Base-by-base conservation (phyloP, 345 rosid species). In the Euphorbia pulcherrima region DNA sequence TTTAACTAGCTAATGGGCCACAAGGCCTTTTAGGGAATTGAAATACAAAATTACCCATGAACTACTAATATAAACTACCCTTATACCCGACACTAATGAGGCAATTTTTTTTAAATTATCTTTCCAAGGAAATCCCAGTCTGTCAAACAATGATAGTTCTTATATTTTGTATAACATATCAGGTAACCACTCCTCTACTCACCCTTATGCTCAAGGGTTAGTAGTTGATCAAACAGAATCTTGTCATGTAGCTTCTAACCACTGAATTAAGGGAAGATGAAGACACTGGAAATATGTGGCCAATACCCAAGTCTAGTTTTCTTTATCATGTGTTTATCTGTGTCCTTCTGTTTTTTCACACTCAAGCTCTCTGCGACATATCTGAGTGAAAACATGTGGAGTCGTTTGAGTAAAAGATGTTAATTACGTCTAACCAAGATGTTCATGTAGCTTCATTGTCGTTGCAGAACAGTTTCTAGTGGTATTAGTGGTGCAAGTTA, bases 401-500 rank as follows among this genome's bases (percentile, higher is more conserved):
- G 6, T 13, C 24, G 56, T 30, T 16, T n/a, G 24, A 20, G 40
- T 29, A 14, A 51, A 56, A 44, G 33, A 46, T 58, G 29, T 51
- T 59, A 26, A 21, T 28, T 52, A 29, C 20, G 33, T 11, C 11
- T 46, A 23, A 33, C 56, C 61, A 21, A 68, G 71, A 73, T 72
- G 75, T 71, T 85, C 27, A 84, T 56, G 75, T 71, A 46, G 69
- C 69, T 64, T 58, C 62, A 4, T 81, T 86, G 72, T 77, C 72
- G 74, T 75, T 90, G 69, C 98, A 90, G 97, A 85, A 93, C 97
- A 84, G 98, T 93, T 51, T 93, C 98, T 20, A 90, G 97, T 65
- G 96, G 98, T 67, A 93, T 93, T 51, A 90, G 98, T 83, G 98
- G 98, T 71, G 98, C 98, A 40, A 93, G 98, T 74, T 93, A 93